These are phyloP conservation scores for Chlorella variabilis DNA, from an alignment of 163 green algal species.

Conservation along the genomic window DNA sequence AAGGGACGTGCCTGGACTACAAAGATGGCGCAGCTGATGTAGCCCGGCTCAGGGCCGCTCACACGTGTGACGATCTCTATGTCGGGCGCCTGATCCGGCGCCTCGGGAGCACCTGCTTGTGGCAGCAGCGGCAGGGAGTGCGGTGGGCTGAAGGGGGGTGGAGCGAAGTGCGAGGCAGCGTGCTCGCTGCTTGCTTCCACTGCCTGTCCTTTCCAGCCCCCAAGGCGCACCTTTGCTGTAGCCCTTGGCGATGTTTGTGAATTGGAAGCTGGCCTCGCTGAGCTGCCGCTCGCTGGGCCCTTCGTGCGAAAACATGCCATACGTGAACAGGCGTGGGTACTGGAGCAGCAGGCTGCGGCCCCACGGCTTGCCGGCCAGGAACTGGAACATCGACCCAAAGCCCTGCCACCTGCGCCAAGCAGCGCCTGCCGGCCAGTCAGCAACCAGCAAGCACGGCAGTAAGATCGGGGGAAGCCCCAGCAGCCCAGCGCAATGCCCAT, in stretches of 20 bases:
- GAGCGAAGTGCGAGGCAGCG: not conserved
- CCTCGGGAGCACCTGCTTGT: conserved; percentile 8
- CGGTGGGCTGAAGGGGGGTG: not conserved
- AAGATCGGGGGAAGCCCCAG: no score
- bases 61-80: conserved; percentile 46
- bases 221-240: conserved; percentile 47
- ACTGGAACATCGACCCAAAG: conserved; percentile 65
- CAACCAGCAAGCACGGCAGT: not conserved
- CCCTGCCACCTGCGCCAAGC: no score
- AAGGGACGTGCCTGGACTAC: conserved; percentile 57
- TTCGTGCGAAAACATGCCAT: conserved; percentile 72
- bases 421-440: not conserved
- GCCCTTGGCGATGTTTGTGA: conserved; percentile 56
- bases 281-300: conserved; percentile 75
- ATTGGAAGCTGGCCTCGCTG: conserved; percentile 57
- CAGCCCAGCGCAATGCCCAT: no score
- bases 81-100: conserved; percentile 18
- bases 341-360: conserved; percentile 71
- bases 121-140: not conserved
- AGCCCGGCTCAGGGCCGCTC: conserved; percentile 69
- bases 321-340: conserved; percentile 46
- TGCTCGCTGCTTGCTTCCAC: not conserved
- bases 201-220: not conserved
- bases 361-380: conserved; percentile 53
- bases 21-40: conserved; percentile 74